Evolutionary conservation across 805 yeast genomes (phyloP).

Genomic region (Hanseniaspora valbyensis): DNA sequence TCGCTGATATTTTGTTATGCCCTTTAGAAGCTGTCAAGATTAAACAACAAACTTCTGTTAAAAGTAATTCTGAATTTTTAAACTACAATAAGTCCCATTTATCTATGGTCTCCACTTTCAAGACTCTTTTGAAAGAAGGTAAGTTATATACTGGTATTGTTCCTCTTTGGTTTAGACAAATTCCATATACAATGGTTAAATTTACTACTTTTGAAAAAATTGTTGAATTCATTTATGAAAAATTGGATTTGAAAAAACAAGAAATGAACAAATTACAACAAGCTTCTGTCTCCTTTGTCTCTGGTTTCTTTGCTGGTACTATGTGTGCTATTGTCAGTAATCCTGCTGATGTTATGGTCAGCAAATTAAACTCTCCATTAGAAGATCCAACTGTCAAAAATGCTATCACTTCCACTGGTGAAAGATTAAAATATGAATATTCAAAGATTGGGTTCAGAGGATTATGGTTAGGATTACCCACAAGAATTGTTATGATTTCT

Average conservation of each 20-base stretch:
- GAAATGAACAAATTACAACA: constrained; percentile 66
- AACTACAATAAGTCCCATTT: constrained; percentile 7
- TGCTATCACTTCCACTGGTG: constrained; percentile 53
- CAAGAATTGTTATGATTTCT: constrained; percentile 94
- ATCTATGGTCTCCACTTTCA: constrained; percentile 27
- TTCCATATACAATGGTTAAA: constrained; percentile 97
- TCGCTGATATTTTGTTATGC: constrained; percentile 83
- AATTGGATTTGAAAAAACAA: constrained; percentile 59
- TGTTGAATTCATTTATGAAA: constrained; percentile 65
- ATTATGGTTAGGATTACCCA: constrained; percentile 89
- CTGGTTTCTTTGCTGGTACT: constrained; percentile 96
- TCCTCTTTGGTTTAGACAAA: constrained; percentile 92
- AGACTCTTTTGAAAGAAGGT: constrained; percentile 60
- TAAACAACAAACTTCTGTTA: constrained; percentile 79
- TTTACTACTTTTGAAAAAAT: constrained; percentile 90
- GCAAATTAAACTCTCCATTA: constrained; percentile 58
- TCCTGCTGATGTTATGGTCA: constrained; percentile 98
- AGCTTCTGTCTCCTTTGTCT: constrained; percentile 87
- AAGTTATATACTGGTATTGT: constrained; percentile 80
- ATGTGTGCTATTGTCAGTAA: constrained; percentile 92
- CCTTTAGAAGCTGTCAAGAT: constrained; percentile 95
- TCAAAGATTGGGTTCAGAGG: constrained; percentile 77
- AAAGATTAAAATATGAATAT: constrained; percentile 66
- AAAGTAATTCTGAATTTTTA: constrained; percentile 33
- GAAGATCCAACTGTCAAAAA: constrained; percentile 36